Base-by-base conservation (phyloP, 1,284 basidiomycete species). In the Boletus nobilissimus region DNA sequence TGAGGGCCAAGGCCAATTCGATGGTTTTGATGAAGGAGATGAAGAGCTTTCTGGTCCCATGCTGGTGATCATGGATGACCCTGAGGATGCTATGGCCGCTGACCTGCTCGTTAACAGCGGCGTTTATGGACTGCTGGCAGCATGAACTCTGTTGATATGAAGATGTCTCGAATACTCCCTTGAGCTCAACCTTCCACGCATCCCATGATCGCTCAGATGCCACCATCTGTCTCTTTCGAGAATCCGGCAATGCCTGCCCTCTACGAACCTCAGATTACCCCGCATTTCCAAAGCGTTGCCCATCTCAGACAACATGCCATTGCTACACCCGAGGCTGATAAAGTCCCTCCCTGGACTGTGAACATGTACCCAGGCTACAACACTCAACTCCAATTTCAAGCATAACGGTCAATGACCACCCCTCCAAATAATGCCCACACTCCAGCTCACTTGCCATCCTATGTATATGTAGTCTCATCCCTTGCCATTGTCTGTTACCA, bases 1-100 rank as follows among this genome's bases (percentile, higher is more conserved):
- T 26, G 90, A 89, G 48, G 86, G 85, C 3, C 89, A 89, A 36
- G 87, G 85, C 46, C 87, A 87, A 43, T 87, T 86, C 60, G 87
- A 86, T 70, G 86, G 85, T 51, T 87, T 87, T 51, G 88, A 87
- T 60, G 86, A 87, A 18, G 86, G 81, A 10, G 86, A 87, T 14
- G 85, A 83, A 14, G 84, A 83, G 3, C 64, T 82, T 54, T 75
- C 82, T 65, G 79, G 78, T 0, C 13, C 83, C 38, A 70, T 82
- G 39, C 63, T 78, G n/a, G 71, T 69, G 10, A 48, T 77, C 60
- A 78, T 86, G 79, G 84, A 87, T 16, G 85, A 86, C 26, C 39
- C 64, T 19, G 84, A 87, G 70, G 85, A 87, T 18, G 24, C 78
- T 29, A 78, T 86, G 73, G 32, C 71, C 51, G 19, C 76, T 14